Evolutionary conservation across 345 rosid species (phyloP).

Genomic region (Viola odorata): DNA sequence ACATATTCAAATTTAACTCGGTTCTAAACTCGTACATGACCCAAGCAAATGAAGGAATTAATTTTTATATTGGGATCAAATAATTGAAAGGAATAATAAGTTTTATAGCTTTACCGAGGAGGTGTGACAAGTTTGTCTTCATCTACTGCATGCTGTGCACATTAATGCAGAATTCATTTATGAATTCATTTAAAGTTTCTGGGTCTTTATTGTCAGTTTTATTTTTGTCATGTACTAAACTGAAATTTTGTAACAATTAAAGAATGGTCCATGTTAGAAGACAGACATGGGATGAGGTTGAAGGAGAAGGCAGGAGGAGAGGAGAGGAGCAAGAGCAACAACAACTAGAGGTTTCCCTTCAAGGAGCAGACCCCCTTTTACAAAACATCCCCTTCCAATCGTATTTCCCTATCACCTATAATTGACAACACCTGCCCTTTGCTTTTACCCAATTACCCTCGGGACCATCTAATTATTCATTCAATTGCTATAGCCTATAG

Average conservation of each 20-base stretch:
- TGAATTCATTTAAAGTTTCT: too few relatives aligned
- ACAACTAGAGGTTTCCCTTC: conserved; percentile 27
- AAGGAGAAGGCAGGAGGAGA: background rate
- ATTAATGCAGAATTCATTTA: background rate
- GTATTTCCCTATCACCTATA: conserved; percentile 10
- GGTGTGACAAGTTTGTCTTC: too few relatives aligned
- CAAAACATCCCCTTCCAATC: conserved; percentile 8
- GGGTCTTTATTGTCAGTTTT: background rate
- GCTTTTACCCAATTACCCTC: background rate
- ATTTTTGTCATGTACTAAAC: background rate
- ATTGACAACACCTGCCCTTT: conserved; percentile 11
- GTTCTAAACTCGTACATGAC: too few relatives aligned
- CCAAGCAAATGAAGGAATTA: too few relatives aligned
- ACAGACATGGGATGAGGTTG: conserved; percentile 4
- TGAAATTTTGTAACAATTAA: background rate
- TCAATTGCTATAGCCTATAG: too few relatives aligned
- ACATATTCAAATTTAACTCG: too few relatives aligned
- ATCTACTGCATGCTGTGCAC: background rate
- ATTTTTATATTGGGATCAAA: too few relatives aligned
- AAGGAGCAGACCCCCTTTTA: conserved; percentile 33
- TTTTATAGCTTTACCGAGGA: too few relatives aligned
- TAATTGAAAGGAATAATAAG: too few relatives aligned
- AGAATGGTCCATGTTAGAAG: conserved; percentile 11
- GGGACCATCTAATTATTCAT: too few relatives aligned
- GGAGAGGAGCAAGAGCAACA: too few relatives aligned